Evolutionary conservation across 768 basidiomycete species (phyloP).

Genomic region (Termitomyces titanicus): DNA sequence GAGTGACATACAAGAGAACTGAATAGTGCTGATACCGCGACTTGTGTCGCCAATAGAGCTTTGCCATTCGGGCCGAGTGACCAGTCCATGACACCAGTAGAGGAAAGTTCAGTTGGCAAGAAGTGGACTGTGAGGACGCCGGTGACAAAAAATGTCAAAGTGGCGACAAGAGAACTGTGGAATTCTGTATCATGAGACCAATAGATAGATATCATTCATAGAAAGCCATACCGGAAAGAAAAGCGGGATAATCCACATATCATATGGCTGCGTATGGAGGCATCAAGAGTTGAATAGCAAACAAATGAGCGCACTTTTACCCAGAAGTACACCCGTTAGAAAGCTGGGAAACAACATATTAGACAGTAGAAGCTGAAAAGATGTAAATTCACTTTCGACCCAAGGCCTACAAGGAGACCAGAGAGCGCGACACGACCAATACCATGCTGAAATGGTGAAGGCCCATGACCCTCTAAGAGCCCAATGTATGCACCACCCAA

Average conservation of each 20-base stretch:
- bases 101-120: constrained; percentile 31
- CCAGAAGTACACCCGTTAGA: constrained; percentile 66
- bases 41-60: constrained; percentile 36
- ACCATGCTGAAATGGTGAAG: constrained; percentile 20
- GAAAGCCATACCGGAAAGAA: constrained; percentile 42
- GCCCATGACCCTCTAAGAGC: constrained; percentile 33
- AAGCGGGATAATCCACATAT: constrained; percentile 55
- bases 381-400: constrained; percentile 42
- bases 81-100: constrained; percentile 33
- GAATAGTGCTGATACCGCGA: constrained; percentile 24
- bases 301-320: constrained; percentile 23
- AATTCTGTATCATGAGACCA: constrained; percentile 5
- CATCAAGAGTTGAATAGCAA: neutral
- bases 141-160: constrained; percentile 47
- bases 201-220: neutral
- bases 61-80: constrained; percentile 32
- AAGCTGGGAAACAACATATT: constrained; percentile 30
- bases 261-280: constrained; percentile 49
- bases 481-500: constrained; percentile 45
- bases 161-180: constrained; percentile 50
- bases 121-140: constrained; percentile 42
- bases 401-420: constrained; percentile 55
- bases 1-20: constrained; percentile 27
- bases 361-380: constrained; percentile 4
- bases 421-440: constrained; percentile 35